phyloP scores from a whole-genome alignment of 345 rosid species.

The Brassica nigra region DNA sequence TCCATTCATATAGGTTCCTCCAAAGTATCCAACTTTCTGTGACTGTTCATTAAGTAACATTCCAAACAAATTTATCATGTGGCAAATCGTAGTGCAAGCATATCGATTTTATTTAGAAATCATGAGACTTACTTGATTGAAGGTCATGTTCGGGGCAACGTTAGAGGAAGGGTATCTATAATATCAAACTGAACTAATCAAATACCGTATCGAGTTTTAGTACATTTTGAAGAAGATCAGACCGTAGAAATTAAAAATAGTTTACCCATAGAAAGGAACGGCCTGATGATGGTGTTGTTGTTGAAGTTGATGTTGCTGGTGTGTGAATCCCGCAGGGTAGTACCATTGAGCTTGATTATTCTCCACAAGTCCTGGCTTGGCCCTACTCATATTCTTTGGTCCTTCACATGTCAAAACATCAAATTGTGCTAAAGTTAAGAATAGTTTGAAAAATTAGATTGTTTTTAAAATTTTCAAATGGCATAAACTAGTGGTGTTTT shows the following conservation, averaged over 20 bases:
- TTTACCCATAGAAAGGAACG: slow-evolving; percentile 79
- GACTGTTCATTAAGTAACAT: slow-evolving; percentile 17
- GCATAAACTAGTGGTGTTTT: neutral
- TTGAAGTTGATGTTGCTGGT: slow-evolving; percentile 44
- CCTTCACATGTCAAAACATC: slow-evolving; percentile 47
- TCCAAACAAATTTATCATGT: neutral
- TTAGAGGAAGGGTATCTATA: slow-evolving; percentile 74
- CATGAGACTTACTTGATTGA: slow-evolving; percentile 63
- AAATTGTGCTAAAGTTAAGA: neutral
- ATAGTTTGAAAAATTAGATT: neutral
- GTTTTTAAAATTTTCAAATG: neutral
- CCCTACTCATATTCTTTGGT: slow-evolving; percentile 55
- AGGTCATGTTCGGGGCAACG: slow-evolving; percentile 58
- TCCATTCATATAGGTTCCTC: slow-evolving; percentile 77
- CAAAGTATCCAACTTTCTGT: slow-evolving; percentile 67
- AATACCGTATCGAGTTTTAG: neutral
- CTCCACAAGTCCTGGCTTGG: slow-evolving; percentile 51
- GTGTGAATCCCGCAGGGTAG: slow-evolving; percentile 66
- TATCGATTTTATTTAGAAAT: neutral
- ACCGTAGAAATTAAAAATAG: neutral
- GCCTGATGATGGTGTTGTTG: slow-evolving; percentile 52
- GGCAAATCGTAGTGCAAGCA: neutral
- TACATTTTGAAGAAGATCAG: slow-evolving; percentile 10
- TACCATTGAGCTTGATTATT: slow-evolving; percentile 81
- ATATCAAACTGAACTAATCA: slow-evolving; percentile 1